These are phyloP conservation scores for Corynascus novoguineensis DNA, from an alignment of 495 filamentous ascomycete genomes.

Conservation along the genomic window DNA sequence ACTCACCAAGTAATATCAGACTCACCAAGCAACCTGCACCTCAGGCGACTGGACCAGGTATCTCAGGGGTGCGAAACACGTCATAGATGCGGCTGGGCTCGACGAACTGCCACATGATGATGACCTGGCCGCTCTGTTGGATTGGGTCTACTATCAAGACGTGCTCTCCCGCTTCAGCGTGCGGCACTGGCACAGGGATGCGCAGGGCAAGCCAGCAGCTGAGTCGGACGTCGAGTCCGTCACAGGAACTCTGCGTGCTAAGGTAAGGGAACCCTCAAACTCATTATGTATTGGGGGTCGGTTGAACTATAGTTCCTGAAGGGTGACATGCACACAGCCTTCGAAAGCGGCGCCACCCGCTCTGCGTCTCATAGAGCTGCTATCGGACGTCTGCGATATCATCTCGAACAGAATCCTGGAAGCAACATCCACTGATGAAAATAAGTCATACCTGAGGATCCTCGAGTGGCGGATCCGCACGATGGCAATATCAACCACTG, in stretches of 20 bases:
- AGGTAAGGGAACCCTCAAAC: slow-evolving; percentile 2
- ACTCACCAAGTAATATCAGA: background rate
- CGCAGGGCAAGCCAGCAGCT: background rate
- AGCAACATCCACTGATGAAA: too few species aligned
- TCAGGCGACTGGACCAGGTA: slow-evolving; percentile 27
- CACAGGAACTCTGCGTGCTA: background rate
- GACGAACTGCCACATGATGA: slow-evolving; percentile 2
- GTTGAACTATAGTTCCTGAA: too few species aligned
- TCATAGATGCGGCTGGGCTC: slow-evolving; percentile 20
- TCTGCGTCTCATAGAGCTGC: slow-evolving; percentile 7
- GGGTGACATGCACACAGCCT: background rate
- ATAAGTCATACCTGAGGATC: slow-evolving; percentile 22
- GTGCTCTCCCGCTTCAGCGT: slow-evolving; percentile 32
- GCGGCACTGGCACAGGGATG: slow-evolving; percentile 26
- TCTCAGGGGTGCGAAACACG: slow-evolving; percentile 22
- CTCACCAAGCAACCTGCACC: slow-evolving; percentile 23
- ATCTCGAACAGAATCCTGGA: background rate
- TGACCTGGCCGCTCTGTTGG: slow-evolving; percentile 25
- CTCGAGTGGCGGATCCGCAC: slow-evolving; percentile 22
- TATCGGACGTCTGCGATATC: slow-evolving; percentile 15
- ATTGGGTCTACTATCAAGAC: slow-evolving; percentile 38
- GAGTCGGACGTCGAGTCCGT: background rate
- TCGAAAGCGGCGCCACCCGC: slow-evolving; percentile 6
- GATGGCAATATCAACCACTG: background rate
- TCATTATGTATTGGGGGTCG: too few species aligned